Conservation (phyloP, 2,329 filamentous ascomycete species). For the Stagonosporopsis tanaceti region DNA sequence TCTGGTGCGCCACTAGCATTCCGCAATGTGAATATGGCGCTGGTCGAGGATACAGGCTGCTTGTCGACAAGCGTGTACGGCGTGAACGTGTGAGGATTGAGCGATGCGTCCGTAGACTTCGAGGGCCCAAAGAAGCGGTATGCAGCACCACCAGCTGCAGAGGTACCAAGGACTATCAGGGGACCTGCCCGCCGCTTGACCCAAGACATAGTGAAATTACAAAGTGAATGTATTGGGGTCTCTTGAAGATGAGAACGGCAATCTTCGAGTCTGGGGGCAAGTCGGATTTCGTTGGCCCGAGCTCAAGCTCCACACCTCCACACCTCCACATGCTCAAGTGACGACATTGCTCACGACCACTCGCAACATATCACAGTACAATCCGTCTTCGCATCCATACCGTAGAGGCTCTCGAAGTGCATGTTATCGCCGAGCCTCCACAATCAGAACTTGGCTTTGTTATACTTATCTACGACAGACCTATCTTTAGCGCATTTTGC, state of each 20-base stretch:
- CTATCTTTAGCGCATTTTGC: too few species aligned
- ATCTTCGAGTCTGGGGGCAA: conserved; percentile 9
- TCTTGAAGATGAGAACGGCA: conserved; percentile 3
- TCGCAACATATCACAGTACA: too few species aligned
- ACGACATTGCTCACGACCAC: too few species aligned
- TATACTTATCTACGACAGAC: too few species aligned
- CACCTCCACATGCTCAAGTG: too few species aligned
- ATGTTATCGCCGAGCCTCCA: too few species aligned
- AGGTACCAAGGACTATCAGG: conserved; percentile 44
- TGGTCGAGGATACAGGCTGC: conserved; percentile 70
- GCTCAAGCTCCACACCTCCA: background rate
- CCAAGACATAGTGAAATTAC: conserved; percentile 35
- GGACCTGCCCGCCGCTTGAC: conserved; percentile 40
- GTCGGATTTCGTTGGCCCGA: conserved; percentile 5
- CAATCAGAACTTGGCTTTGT: too few species aligned
- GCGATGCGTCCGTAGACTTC: conserved; percentile 36
- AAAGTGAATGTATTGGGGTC: background rate
- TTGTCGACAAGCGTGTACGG: conserved; percentile 70
- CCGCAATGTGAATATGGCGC: conserved; percentile 72
- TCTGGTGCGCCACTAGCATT: conserved; percentile 45
- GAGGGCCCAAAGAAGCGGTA: conserved; percentile 41
- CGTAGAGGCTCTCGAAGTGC: too few species aligned
- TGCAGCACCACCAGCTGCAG: conserved; percentile 44
- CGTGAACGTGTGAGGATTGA: conserved; percentile 69
- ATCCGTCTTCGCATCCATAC: too few species aligned